phyloP scores from a whole-genome alignment of 805 yeast genomes.

The Starmerella bacillaris region DNA sequence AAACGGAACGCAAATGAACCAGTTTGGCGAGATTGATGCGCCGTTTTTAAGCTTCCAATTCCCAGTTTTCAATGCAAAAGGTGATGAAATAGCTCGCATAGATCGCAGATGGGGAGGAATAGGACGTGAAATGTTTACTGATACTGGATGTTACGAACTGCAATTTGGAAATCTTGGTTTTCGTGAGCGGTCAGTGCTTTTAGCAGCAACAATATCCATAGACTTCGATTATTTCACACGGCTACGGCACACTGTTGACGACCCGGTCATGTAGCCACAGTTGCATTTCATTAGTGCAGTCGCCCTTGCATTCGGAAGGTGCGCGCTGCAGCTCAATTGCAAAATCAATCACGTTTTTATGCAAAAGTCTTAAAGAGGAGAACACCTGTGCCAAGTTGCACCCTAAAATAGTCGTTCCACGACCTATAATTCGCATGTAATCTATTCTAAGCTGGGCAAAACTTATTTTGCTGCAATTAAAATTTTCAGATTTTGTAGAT shows the following conservation, averaged over 20 bases:
- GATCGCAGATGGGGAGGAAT: slow-evolving; percentile 92
- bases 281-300: not conserved
- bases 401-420: too few relatives aligned
- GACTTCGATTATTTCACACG: slow-evolving; percentile 86
- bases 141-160: slow-evolving; percentile 69
- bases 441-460: too few relatives aligned
- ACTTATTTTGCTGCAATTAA: too few relatives aligned
- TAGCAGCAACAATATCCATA: slow-evolving; percentile 77
- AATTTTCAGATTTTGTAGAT: too few relatives aligned
- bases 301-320: not conserved
- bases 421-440: too few relatives aligned
- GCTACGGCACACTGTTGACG: slow-evolving; percentile 46
- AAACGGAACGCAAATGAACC: slow-evolving; percentile 34
- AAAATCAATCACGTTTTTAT: too few relatives aligned
- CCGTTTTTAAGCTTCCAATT: slow-evolving; percentile 76
- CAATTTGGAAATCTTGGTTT: slow-evolving; percentile 58
- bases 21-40: slow-evolving; percentile 76
- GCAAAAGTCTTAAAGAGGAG: too few relatives aligned
- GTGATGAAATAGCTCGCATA: slow-evolving; percentile 50
- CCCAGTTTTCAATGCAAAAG: slow-evolving; percentile 45
- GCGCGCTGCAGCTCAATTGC: too few relatives aligned
- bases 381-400: too few relatives aligned
- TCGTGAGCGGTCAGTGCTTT: slow-evolving; percentile 68
- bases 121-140: slow-evolving; percentile 83
- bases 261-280: not conserved